phyloP scores from a whole-genome alignment of 1,284 basidiomycete genomes.

The Tilletia setariae region DNA sequence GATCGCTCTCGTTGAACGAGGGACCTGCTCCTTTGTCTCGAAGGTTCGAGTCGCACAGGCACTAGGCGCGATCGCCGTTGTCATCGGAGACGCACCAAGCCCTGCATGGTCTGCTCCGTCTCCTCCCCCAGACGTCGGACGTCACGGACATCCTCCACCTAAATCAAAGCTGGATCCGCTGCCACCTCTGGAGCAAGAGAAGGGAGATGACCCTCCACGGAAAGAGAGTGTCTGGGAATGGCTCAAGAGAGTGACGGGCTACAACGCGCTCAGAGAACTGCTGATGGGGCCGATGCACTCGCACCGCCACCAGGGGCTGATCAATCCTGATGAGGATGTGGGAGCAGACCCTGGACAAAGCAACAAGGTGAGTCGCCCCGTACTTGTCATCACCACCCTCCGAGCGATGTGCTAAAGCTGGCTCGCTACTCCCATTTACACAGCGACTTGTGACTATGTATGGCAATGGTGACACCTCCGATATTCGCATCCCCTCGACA shows the following conservation, averaged over 20 bases:
- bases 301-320: constrained; percentile 4
- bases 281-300: constrained; percentile 6
- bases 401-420: not conserved
- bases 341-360: constrained; percentile 31
- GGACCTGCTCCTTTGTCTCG: constrained; percentile 45
- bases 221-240: constrained; percentile 4
- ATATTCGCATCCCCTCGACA: constrained; percentile 48
- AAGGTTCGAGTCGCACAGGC: constrained; percentile 49
- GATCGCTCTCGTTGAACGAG: constrained; percentile 51
- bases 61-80: constrained; percentile 49
- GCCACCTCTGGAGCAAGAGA: not conserved
- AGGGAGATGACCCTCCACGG: not conserved
- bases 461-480: constrained; percentile 44
- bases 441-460: constrained; percentile 50
- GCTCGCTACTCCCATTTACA: not conserved
- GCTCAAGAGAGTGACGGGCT: constrained; percentile 8
- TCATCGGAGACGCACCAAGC: constrained; percentile 46
- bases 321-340: constrained; percentile 36
- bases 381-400: not conserved
- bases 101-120: not conserved
- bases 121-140: not conserved
- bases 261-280: constrained; percentile 8
- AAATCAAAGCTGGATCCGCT: not conserved
- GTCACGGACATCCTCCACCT: too few relatives aligned
- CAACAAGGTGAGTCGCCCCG: constrained; percentile 17